Evolutionary conservation across 2,329 filamentous ascomycete genomes (phyloP).

Genomic region (Neodidymelliopsis sp.): DNA sequence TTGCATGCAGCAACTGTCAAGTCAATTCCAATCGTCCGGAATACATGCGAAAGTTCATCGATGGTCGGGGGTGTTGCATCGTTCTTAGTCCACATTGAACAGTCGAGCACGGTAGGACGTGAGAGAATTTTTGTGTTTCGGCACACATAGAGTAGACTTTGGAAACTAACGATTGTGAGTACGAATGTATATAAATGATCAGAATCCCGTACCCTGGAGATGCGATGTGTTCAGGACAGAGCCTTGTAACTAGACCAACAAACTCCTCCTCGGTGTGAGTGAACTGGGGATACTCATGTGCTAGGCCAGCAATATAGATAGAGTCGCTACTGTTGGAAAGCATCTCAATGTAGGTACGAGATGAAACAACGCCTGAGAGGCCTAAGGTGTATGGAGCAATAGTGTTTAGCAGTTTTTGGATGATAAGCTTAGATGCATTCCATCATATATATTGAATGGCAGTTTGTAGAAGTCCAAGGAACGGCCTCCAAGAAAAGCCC

Average conservation of each 20-base stretch:
- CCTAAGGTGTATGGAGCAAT: background rate
- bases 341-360: background rate
- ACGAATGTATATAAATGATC: too few relatives aligned
- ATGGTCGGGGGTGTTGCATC: conserved; percentile 25
- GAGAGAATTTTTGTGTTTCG: conserved; percentile 23
- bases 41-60: conserved; percentile 36
- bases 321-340: background rate
- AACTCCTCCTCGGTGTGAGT: conserved; percentile 24
- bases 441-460: conserved; percentile 2
- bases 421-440: background rate
- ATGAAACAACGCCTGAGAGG: background rate
- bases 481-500: background rate
- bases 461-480: background rate
- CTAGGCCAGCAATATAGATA: conserved; percentile 28
- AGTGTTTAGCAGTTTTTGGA: background rate
- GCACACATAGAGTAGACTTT: conserved; percentile 26
- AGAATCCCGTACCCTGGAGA: conserved; percentile 16
- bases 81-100: conserved; percentile 15
- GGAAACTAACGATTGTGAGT: conserved; percentile 14
- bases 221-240: conserved; percentile 20
- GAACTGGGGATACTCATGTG: conserved; percentile 27
- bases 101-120: conserved; percentile 20
- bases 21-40: conserved; percentile 39
- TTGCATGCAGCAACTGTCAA: conserved; percentile 43
- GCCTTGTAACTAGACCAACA: conserved; percentile 7